These are phyloP conservation scores for Rhinocladiella similis DNA, from an alignment of 2,329 filamentous ascomycete genomes.

Conservation along the genomic window DNA sequence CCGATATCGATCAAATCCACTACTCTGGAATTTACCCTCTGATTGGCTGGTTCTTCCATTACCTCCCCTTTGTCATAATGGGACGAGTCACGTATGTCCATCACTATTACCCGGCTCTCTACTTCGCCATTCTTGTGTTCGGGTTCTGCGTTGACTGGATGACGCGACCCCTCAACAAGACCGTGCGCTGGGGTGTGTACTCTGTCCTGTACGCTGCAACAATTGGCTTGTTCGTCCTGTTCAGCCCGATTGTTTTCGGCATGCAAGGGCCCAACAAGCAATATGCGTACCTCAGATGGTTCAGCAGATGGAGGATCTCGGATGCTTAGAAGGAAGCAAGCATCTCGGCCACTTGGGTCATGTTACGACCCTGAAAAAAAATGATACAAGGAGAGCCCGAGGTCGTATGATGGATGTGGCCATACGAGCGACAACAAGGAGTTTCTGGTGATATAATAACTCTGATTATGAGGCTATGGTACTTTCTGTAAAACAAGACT, in stretches of 20 bases:
- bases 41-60: constrained; percentile 94
- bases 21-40: constrained; percentile 90
- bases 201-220: constrained; percentile 69
- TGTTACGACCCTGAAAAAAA: no score
- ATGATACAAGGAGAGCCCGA: not conserved
- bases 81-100: constrained; percentile 98
- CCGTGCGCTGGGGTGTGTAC: constrained; percentile 69
- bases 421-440: not conserved
- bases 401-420: not conserved
- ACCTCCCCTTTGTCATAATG: constrained; percentile 95
- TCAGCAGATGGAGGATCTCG: constrained; percentile 79
- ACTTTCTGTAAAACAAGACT: not conserved
- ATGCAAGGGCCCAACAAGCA: constrained; percentile 84
- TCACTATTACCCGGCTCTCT: constrained; percentile 97
- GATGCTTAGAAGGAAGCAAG: constrained; percentile 49
- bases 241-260: constrained; percentile 93
- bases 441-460: not conserved
- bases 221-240: constrained; percentile 79
- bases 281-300: constrained; percentile 93
- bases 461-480: not conserved
- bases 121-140: constrained; percentile 88
- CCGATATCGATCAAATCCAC: constrained; percentile 90
- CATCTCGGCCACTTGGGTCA: not conserved
- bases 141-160: constrained; percentile 89
- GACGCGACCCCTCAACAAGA: constrained; percentile 65